Percentiles rank a stretch among this genome's conserved stretches.
These are phyloP conservation scores for Neofusicoccum laricinum DNA, from an alignment of 2,329 filamentous ascomycete species.

Conservation along the genomic window DNA sequence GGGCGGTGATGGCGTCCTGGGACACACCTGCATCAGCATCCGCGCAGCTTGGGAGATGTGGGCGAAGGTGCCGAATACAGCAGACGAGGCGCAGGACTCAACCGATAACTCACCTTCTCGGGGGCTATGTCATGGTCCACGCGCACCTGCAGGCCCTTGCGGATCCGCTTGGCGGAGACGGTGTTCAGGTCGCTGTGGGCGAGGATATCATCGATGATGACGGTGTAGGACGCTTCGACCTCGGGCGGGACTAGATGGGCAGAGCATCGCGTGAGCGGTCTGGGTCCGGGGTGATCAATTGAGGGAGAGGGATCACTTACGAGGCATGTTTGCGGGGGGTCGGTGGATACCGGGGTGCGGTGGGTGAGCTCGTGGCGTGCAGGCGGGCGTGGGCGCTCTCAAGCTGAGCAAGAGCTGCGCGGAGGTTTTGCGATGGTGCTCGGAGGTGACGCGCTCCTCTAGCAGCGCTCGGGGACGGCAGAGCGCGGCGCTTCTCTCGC, in stretches of 20 bases:
- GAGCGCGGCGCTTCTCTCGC: background rate
- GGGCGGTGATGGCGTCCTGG: constrained; percentile 43
- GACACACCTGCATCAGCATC: background rate
- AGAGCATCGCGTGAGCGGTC: background rate
- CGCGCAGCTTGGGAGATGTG: background rate
- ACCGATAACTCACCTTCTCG: constrained; percentile 53
- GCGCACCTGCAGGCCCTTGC: constrained; percentile 59
- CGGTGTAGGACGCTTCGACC: constrained; percentile 49
- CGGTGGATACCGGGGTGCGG: background rate
- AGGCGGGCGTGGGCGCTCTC: background rate
- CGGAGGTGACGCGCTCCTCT: background rate
- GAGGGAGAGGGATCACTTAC: constrained; percentile 12
- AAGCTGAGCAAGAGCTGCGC: background rate
- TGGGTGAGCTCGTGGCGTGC: background rate
- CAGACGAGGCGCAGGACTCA: background rate
- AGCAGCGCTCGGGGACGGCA: background rate
- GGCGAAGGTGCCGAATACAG: background rate
- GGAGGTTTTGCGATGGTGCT: constrained; percentile 5
- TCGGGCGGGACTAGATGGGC: constrained; percentile 47
- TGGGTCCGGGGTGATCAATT: constrained; percentile 7
- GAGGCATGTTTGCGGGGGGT: constrained; percentile 16
- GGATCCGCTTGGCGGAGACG: constrained; percentile 64
- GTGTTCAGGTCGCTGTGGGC: constrained; percentile 60
- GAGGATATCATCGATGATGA: constrained; percentile 63
- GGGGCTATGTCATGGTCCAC: constrained; percentile 60